Evolutionary conservation across 108 stramenopile genomes (phyloP).

Genomic region (Cyclostephanos invisitatus): DNA sequence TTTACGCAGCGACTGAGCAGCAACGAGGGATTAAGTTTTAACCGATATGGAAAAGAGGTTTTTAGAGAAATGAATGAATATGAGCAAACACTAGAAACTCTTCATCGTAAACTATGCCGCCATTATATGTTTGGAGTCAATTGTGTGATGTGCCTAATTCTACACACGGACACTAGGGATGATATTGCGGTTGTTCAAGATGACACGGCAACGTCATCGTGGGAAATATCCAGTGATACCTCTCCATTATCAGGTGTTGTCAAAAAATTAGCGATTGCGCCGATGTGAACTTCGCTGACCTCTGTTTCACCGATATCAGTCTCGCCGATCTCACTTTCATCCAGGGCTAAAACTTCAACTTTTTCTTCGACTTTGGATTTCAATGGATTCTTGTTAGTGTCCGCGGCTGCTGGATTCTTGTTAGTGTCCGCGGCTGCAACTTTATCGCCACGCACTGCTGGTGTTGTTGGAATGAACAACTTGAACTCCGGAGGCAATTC

Average conservation of each 20-base stretch:
- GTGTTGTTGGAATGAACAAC: constrained; percentile 44
- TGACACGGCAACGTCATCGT: constrained; percentile 10
- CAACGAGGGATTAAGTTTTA: too few species aligned
- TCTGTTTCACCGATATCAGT: background rate
- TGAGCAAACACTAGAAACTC: background rate
- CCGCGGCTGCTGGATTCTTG: background rate
- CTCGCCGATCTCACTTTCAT: constrained; percentile 8
- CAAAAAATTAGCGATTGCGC: background rate
- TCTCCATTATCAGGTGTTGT: background rate
- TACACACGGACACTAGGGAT: too few species aligned
- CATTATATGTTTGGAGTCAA: background rate
- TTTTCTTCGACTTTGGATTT: background rate
- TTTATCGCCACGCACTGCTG: constrained; percentile 1
- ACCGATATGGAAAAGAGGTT: background rate
- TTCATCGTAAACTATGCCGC: too few species aligned
- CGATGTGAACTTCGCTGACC: background rate
- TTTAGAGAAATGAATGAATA: background rate
- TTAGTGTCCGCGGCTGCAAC: background rate
- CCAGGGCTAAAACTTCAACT: background rate
- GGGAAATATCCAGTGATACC: background rate
- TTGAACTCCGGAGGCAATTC: constrained; percentile 92
- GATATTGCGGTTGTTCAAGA: constrained; percentile 1
- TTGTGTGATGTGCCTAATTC: background rate
- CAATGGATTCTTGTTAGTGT: background rate
- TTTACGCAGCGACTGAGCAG: background rate